Base-by-base conservation (phyloP, 208 protist genomes). In the Wallacemonas rigidus region DNA sequence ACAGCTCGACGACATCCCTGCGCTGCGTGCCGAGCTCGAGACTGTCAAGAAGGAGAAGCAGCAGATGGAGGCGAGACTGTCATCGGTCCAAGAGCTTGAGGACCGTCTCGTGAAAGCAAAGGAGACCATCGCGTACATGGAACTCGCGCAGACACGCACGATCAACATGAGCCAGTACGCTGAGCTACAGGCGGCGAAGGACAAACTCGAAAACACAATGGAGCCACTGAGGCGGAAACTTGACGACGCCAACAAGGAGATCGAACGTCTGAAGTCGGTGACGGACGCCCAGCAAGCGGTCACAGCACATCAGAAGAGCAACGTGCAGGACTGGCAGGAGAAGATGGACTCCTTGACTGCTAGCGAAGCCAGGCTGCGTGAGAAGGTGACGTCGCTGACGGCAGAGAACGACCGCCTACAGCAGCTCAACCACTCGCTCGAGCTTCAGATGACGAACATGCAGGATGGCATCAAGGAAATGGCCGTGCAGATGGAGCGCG, bases 41-140 rank as follows among this genome's bases (percentile, higher is more conserved):
- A 81, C 82, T 3, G 9, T 89, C 56, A 70, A 48, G 54, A 80
- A 80, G 56, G 82, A 94, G 70, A 85, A 83, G 62, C 71, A 74
- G 61, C 57, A 79, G 44, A 73, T 94, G 43, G 83, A 92, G 55
- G 85, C 80, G 15, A 84, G 91, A 38, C 67, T 96, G 8, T 74
- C 81, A 4, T 75, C 72, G 17, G 80, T 85, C 17, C 71, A 85
- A 70, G 81, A 80, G 65, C 63, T 94, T 36, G 89, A 96, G 77
- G 87, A 94, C 56, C 57, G 80, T 11, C 79, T 94, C 8, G 87
- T 94, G 45, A 90, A 92, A 77, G 91, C 91, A 41, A 93, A 94
- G 83, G 91, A 96, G 74, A 93, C 87, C 35, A 93, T 96, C 63
- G 89, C 89, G 1, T 94, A 89, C 69, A 94, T 96, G 88, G 91